phyloP scores from a whole-genome alignment of 768 basidiomycete genomes.

The Pisolithus microcarpus region DNA sequence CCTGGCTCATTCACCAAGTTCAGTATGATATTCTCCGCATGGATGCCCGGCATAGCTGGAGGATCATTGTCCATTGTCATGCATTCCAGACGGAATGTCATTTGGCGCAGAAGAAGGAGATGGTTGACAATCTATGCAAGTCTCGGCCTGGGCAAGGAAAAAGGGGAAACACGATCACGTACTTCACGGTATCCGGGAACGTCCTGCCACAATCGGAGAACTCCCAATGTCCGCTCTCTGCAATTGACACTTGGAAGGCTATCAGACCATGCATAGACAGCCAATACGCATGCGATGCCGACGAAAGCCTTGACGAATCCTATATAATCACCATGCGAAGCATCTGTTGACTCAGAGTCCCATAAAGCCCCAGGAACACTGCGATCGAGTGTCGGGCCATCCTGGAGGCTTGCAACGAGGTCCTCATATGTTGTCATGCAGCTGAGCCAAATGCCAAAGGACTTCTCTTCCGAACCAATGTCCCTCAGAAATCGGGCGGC shows the following conservation, averaged over 20 bases:
- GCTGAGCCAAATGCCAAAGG: slow-evolving; percentile 67
- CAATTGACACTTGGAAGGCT: slow-evolving; percentile 60
- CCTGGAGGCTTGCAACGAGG: slow-evolving; percentile 31
- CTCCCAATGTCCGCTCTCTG: slow-evolving; percentile 54
- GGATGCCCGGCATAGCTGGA: slow-evolving; percentile 55
- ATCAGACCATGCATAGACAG: slow-evolving; percentile 76
- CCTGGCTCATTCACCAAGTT: slow-evolving; percentile 55
- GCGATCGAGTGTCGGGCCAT: slow-evolving; percentile 12
- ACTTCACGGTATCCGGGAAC: slow-evolving; percentile 72
- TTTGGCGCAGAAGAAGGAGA: slow-evolving; percentile 61
- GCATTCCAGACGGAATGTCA: slow-evolving; percentile 65
- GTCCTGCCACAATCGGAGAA: slow-evolving; percentile 37
- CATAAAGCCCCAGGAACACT: slow-evolving; percentile 36
- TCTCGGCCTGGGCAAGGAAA: neutral
- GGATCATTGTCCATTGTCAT: slow-evolving; percentile 57
- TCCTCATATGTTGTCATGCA: slow-evolving; percentile 57
- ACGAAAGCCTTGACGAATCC: slow-evolving; percentile 59
- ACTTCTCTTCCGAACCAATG: slow-evolving; percentile 55
- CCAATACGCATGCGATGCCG: slow-evolving; percentile 60
- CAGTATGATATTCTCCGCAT: slow-evolving; percentile 63
- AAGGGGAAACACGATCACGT: slow-evolving; percentile 4
- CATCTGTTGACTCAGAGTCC: slow-evolving; percentile 17
- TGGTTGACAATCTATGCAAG: slow-evolving; percentile 62
- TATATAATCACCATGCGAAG: slow-evolving; percentile 53
- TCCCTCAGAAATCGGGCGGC: slow-evolving; percentile 53